phyloP scores from a whole-genome alignment of 2,329 filamentous ascomycete genomes.

The Xylogone sp. region DNA sequence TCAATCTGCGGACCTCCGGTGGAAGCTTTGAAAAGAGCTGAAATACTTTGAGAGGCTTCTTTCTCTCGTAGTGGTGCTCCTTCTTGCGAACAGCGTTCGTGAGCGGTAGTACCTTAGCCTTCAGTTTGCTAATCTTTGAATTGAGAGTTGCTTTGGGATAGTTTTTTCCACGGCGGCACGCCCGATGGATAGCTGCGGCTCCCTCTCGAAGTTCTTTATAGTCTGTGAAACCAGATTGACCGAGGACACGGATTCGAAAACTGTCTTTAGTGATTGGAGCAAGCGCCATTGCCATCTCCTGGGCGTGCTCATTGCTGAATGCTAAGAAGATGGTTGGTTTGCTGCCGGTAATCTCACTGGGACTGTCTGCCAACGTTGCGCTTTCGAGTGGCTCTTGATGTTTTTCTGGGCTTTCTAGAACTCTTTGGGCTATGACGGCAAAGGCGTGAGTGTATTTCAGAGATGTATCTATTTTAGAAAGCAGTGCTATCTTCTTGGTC shows the following conservation, averaged over 20 bases:
- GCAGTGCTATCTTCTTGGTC: background rate
- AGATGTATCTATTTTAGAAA: background rate
- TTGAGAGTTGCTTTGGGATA: background rate
- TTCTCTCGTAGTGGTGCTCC: background rate
- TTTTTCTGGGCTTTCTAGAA: background rate
- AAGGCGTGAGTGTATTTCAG: too few species aligned
- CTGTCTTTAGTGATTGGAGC: background rate
- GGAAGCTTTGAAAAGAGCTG: background rate
- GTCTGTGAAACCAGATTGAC: background rate
- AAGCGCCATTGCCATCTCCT: background rate
- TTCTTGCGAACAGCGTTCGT: background rate
- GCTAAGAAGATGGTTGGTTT: background rate
- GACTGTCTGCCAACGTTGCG: background rate
- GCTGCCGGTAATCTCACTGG: background rate
- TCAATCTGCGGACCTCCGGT: background rate
- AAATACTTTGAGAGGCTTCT: background rate
- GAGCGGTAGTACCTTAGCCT: too few species aligned
- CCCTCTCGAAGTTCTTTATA: background rate
- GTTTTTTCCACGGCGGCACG: background rate
- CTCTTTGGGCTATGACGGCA: background rate
- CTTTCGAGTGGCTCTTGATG: background rate
- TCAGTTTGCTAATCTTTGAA: too few species aligned
- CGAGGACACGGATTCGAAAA: background rate
- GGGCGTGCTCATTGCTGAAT: background rate
- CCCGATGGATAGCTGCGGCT: background rate